Conservation (phyloP, 2,329 filamentous ascomycete genomes). For the Setomelanomma holmii region DNA sequence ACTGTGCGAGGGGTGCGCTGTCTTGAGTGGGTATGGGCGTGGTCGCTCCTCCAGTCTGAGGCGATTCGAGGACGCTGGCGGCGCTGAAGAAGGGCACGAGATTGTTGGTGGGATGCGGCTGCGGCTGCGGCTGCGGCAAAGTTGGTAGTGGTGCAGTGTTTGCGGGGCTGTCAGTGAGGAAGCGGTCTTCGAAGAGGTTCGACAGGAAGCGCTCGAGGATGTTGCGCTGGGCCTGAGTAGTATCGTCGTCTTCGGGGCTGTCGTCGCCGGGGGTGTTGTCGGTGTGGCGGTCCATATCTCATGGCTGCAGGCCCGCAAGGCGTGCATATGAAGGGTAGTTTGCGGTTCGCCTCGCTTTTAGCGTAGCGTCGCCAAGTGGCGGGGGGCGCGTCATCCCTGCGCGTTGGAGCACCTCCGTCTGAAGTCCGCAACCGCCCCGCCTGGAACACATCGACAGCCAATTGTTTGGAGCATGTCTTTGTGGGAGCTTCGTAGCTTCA, state of each 20-base stretch:
- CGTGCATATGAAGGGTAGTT: conserved; percentile 22
- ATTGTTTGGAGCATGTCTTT: background rate
- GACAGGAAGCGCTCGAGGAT: conserved; percentile 28
- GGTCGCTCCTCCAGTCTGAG: background rate
- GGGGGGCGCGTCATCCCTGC: conserved; percentile 6
- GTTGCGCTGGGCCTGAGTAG: conserved; percentile 7
- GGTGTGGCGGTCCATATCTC: conserved; percentile 17
- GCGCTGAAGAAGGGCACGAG: conserved; percentile 32
- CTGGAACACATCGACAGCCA: background rate
- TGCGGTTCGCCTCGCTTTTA: conserved; percentile 5
- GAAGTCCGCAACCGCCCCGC: conserved; percentile 12
- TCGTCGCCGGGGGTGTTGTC: conserved; percentile 5
- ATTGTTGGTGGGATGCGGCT: conserved; percentile 14
- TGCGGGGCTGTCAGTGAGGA: conserved; percentile 24
- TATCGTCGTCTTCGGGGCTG: conserved; percentile 2
- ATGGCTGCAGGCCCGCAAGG: conserved; percentile 8
- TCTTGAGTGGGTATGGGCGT: background rate
- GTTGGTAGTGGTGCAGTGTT: conserved; percentile 16
- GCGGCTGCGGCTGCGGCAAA: conserved; percentile 16
- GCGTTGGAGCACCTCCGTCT: conserved; percentile 15
- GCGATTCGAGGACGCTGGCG: conserved; percentile 19
- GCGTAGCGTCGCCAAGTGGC: conserved; percentile 9
- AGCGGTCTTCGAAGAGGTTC: conserved; percentile 30
- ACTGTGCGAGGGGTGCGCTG: background rate
- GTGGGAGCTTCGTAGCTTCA: background rate